Conservation (phyloP, 2,329 filamentous ascomycete species). For the Arthrobotrys iridis region DNA sequence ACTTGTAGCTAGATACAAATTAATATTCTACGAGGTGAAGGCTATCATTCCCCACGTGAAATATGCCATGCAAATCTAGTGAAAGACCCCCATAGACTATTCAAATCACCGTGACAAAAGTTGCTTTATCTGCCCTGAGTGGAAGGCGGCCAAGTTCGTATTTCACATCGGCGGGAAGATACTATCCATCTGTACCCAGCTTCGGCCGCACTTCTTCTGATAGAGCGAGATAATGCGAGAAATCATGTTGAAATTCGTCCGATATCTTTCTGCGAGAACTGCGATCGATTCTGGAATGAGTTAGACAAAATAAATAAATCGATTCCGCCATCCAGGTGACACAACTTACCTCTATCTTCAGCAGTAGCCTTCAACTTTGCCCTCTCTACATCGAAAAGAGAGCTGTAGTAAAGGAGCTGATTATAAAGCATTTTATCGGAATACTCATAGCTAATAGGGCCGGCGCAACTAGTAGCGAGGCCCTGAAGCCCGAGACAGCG, state of each 20-base stretch:
- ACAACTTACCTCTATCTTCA: conserved; percentile 62
- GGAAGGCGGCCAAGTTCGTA: too few relatives aligned
- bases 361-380: conserved; percentile 67
- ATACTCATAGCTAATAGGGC: conserved; percentile 88
- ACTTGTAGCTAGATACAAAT: too few relatives aligned
- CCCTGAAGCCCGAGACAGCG: conserved; percentile 88
- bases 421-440: conserved; percentile 92
- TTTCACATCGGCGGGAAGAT: conserved; percentile 70
- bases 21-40: too few relatives aligned
- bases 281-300: conserved; percentile 65
- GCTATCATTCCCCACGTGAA: too few relatives aligned
- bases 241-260: conserved; percentile 78
- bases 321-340: too few relatives aligned
- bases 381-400: conserved; percentile 89
- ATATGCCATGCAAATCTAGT: too few relatives aligned
- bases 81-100: too few relatives aligned
- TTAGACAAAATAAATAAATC: too few relatives aligned
- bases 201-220: conserved; percentile 85
- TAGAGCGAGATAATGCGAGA: conserved; percentile 82
- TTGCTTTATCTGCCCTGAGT: too few relatives aligned
- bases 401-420: conserved; percentile 86
- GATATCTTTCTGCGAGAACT: conserved; percentile 82
- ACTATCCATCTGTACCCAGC: conserved; percentile 93
- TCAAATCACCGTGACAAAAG: too few relatives aligned
- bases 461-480: conserved; percentile 82